Conservation (phyloP, 352 stramenopile genomes). For the Nothophytophthora sp. region DNA sequence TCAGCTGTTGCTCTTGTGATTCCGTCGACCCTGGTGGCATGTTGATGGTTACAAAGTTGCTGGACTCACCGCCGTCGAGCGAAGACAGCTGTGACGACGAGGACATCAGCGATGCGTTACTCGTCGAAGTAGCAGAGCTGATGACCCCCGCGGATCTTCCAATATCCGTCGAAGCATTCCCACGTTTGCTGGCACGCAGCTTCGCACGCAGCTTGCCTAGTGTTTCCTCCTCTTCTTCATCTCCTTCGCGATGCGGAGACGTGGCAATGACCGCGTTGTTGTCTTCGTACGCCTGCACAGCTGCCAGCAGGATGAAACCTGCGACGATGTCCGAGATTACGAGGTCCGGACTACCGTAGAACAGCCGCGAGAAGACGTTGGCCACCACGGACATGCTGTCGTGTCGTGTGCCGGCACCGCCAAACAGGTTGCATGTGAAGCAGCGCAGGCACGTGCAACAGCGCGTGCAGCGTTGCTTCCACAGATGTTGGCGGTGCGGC, state of each 20-base stretch:
- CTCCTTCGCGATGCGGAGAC: conserved; percentile 24
- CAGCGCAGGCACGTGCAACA: conserved; percentile 84
- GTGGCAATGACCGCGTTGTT: conserved; percentile 34
- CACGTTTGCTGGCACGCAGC: conserved; percentile 29
- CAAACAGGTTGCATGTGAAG: conserved; percentile 88
- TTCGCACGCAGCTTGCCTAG: conserved; percentile 52
- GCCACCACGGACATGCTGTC: conserved; percentile 90
- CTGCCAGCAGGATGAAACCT: conserved; percentile 78
- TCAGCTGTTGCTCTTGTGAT: conserved; percentile 6
- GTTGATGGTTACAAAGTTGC: conserved; percentile 51
- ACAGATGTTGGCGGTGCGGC: conserved; percentile 65
- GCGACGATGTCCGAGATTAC: conserved; percentile 89
- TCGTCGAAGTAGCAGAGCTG: conserved; percentile 1
- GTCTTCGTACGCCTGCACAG: conserved; percentile 82
- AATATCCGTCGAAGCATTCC: no score
- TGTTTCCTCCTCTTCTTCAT: conserved; percentile 45
- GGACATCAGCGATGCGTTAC: conserved; percentile 11
- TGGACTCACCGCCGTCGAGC: conserved; percentile 19
- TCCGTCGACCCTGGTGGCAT: conserved; percentile 25
- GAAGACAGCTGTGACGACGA: conserved; percentile 22
- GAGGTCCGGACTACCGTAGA: conserved; percentile 86
- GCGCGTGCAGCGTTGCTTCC: conserved; percentile 74
- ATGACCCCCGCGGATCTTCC: neutral
- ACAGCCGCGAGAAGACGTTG: conserved; percentile 82
- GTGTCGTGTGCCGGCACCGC: conserved; percentile 77